phyloP scores from a whole-genome alignment of 78 protist genomes.

The Protostelium mycophagum region DNA sequence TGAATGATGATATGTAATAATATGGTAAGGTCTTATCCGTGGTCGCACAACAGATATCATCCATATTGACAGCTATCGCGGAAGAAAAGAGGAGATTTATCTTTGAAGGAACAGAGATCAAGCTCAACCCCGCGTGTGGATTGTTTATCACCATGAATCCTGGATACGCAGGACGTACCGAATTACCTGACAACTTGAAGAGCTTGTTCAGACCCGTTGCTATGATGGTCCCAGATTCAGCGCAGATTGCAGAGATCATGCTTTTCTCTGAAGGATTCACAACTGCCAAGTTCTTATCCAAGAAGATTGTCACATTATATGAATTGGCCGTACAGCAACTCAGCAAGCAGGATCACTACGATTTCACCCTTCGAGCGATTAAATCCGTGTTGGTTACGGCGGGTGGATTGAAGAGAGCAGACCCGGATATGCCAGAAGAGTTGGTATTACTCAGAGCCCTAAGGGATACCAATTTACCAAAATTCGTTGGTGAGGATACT shows the following conservation, averaged over 20 bases:
- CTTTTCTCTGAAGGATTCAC: constrained; percentile 96
- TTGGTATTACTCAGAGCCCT: constrained; percentile 63
- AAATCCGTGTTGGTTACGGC: constrained; percentile 92
- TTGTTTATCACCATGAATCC: constrained; percentile 99
- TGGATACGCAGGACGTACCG: constrained; percentile 98
- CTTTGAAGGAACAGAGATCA: constrained; percentile 5
- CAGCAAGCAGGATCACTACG: constrained; percentile 94
- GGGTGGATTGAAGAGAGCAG: constrained; percentile 86
- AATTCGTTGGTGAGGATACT: constrained; percentile 89
- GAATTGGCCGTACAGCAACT: constrained; percentile 89
- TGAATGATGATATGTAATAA: constrained; percentile 30
- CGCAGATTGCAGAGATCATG: constrained; percentile 95
- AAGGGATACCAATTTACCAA: constrained; percentile 85
- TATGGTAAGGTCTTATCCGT: constrained; percentile 92
- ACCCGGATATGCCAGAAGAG: constrained; percentile 48
- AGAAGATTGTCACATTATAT: constrained; percentile 94
- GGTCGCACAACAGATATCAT: constrained; percentile 97
- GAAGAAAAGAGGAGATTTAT: constrained; percentile 19
- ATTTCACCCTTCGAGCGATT: constrained; percentile 98
- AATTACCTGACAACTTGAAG: constrained; percentile 99
- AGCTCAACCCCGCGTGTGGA: constrained; percentile 74
- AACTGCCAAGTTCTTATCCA: constrained; percentile 82
- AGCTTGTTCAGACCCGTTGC: constrained; percentile 89
- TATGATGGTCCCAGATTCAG: constrained; percentile 93
- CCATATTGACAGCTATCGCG: constrained; percentile 86